A percentile compares a stretch with the other conserved stretches of the same genome.
Conservation (phyloP, 176 grass and related monocot species). For the Triticum monococcum region DNA sequence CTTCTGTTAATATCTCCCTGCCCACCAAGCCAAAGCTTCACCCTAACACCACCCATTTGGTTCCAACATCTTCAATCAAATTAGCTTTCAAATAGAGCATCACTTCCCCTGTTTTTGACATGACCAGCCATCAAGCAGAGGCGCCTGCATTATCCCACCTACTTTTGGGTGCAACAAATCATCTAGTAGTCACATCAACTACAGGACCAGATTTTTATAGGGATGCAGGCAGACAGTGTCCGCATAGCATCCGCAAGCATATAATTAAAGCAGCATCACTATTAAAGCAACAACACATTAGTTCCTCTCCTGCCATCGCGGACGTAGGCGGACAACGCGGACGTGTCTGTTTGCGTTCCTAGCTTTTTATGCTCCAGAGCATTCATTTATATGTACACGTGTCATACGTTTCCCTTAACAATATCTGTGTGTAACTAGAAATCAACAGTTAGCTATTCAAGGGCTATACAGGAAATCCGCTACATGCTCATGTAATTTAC, state of each 20-base stretch:
- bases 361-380: not conserved
- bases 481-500: not conserved
- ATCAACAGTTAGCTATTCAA: not conserved
- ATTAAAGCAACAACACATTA: too few relatives aligned
- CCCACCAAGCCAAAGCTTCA: constrained; percentile 31
- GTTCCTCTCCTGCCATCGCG: too few relatives aligned
- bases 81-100: constrained; percentile 25
- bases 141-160: constrained; percentile 14
- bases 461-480: not conserved
- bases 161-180: constrained; percentile 43
- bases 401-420: not conserved
- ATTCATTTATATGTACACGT: not conserved
- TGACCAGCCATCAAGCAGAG: constrained; percentile 22
- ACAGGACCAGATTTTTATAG: constrained; percentile 20
- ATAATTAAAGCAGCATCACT: too few relatives aligned
- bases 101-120: constrained; percentile 24
- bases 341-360: too few relatives aligned
- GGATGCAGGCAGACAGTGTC: too few relatives aligned
- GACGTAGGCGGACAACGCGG: too few relatives aligned
- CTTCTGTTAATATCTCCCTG: not conserved
- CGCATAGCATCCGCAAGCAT: too few relatives aligned
- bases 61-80: constrained; percentile 43
- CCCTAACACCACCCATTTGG: constrained; percentile 22
- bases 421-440: not conserved
- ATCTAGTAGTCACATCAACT: constrained; percentile 30